Conservation (phyloP, 352 stramenopile species). For the Pythium pyrilobum region DNA sequence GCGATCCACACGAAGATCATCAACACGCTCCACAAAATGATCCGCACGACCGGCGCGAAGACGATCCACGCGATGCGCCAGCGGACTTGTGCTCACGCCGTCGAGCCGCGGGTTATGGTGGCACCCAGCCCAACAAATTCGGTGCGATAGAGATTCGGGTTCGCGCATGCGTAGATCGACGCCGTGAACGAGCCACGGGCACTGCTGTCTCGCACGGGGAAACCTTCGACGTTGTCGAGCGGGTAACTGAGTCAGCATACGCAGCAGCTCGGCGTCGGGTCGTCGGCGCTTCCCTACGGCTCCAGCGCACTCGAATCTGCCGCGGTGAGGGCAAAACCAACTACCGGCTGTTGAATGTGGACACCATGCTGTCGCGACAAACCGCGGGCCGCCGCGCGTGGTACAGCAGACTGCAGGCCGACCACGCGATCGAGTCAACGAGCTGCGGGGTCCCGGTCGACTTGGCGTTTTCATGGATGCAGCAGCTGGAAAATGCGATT, state of each 20-base stretch:
- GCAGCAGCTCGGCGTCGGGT: slow-evolving; percentile 10
- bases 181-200: too few relatives aligned
- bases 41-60: slow-evolving; percentile 4
- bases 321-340: too few relatives aligned
- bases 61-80: slow-evolving; percentile 4
- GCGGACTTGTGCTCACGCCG: neutral
- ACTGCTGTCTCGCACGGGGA: too few relatives aligned
- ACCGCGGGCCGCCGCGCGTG: slow-evolving; percentile 4
- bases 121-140: neutral
- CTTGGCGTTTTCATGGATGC: too few relatives aligned
- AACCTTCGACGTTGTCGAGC: too few relatives aligned
- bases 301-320: too few relatives aligned
- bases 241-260: too few relatives aligned
- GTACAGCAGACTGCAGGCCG: slow-evolving; percentile 10
- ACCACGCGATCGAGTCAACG: slow-evolving; percentile 12
- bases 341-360: slow-evolving; percentile 11
- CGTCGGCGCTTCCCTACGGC: too few relatives aligned
- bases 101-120: neutral
- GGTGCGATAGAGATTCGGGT: slow-evolving; percentile 7
- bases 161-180: slow-evolving; percentile 9
- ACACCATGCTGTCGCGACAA: slow-evolving; percentile 15
- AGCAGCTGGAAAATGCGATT: too few relatives aligned
- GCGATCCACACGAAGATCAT: slow-evolving; percentile 1
- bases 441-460: too few relatives aligned
- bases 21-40: neutral